These are phyloP conservation scores for Verticillium longisporum DNA, from an alignment of 2,329 filamentous ascomycete species.

Conservation along the genomic window DNA sequence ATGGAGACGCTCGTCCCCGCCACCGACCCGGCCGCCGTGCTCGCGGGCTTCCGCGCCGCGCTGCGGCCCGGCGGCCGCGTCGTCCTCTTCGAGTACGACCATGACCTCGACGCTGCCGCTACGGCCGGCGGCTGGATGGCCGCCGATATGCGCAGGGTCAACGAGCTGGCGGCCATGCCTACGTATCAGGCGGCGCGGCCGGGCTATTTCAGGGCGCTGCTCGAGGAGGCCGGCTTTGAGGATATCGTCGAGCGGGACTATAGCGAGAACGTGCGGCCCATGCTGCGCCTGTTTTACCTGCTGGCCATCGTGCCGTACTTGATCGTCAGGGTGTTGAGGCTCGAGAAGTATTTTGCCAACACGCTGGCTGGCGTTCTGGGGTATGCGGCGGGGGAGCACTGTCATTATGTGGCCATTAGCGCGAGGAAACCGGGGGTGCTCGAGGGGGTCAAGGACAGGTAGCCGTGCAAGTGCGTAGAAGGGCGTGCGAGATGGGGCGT, in stretches of 20 bases:
- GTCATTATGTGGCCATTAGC: not conserved
- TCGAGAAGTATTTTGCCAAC: constrained; percentile 42
- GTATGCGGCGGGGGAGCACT: not conserved
- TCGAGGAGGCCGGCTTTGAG: constrained; percentile 36
- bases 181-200: constrained; percentile 29
- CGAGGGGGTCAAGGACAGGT: not conserved
- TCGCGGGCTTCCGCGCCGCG: constrained; percentile 38
- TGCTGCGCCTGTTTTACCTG: constrained; percentile 40
- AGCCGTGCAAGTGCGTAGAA: not conserved
- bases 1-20: constrained; percentile 52
- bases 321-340: constrained; percentile 32
- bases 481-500: not conserved
- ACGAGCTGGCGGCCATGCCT: constrained; percentile 38
- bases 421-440: not conserved
- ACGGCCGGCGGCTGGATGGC: constrained; percentile 12
- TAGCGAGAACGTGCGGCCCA: constrained; percentile 38
- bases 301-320: constrained; percentile 39
- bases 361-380: not conserved
- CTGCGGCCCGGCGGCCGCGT: constrained; percentile 39
- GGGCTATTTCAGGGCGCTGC: constrained; percentile 30
- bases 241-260: constrained; percentile 36
- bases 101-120: constrained; percentile 21
- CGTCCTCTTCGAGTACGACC: constrained; percentile 39
- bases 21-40: constrained; percentile 33
- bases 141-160: constrained; percentile 27